Percentiles rank a stretch among this genome's conserved stretches.
These are phyloP conservation scores for Taxillus chinensis DNA, from an alignment of 164 flowering plant genomes.

Conservation along the genomic window DNA sequence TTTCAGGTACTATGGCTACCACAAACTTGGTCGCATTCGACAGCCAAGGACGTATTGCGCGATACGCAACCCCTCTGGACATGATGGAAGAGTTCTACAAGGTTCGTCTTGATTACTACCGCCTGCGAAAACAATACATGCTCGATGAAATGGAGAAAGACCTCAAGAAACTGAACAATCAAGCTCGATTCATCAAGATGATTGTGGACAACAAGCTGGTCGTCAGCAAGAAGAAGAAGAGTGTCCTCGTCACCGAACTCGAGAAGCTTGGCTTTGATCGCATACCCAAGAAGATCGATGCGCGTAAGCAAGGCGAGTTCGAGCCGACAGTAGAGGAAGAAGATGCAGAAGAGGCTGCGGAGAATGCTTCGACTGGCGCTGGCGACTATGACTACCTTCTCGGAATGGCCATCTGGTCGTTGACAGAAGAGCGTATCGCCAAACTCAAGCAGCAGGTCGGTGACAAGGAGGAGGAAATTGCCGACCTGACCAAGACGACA, in stretches of 20 bases:
- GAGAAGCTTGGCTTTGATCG: slow-evolving; percentile 72
- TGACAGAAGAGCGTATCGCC: slow-evolving; percentile 81
- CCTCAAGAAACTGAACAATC: slow-evolving; percentile 62
- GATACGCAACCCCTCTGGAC: no score
- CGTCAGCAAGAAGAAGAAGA: slow-evolving; percentile 75
- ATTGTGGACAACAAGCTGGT: slow-evolving; percentile 73
- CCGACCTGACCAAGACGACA: no score
- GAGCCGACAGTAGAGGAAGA: slow-evolving; percentile 38
- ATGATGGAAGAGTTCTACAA: no score
- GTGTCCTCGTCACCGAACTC: slow-evolving; percentile 63
- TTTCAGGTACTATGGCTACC: no score
- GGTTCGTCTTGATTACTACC: no score
- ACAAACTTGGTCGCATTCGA: no score
- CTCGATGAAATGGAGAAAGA: no score
- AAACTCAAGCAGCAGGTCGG: slow-evolving; percentile 46
- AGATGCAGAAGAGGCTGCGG: slow-evolving; percentile 50
- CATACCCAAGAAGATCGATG: slow-evolving; percentile 57
- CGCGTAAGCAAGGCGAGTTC: slow-evolving; percentile 36
- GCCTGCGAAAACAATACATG: no score
- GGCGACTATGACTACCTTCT: slow-evolving; percentile 78
- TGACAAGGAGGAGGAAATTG: slow-evolving; percentile 34
- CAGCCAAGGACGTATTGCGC: no score
- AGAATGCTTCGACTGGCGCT: slow-evolving; percentile 22
- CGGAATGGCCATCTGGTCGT: slow-evolving; percentile 64
- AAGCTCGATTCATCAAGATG: slow-evolving; percentile 68